Evolutionary conservation across 139 green algal species (phyloP).

Genomic region (Closterium sp.): DNA sequence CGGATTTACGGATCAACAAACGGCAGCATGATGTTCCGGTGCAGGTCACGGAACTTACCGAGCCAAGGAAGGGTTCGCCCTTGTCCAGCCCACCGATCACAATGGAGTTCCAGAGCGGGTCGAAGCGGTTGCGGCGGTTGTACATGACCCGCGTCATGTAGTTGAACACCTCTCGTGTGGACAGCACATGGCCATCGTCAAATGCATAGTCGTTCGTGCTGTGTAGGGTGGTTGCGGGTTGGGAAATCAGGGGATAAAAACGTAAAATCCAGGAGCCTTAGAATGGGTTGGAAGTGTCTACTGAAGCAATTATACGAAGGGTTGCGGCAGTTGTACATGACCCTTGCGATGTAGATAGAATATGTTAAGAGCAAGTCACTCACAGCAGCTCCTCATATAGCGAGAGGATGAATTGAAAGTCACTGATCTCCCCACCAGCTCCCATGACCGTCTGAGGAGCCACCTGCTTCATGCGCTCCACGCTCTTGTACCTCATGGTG

Average conservation of each 20-base stretch:
- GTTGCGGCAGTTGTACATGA: no score
- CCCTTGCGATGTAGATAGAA: no score
- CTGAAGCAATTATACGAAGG: no score
- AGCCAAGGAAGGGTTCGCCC: constrained; percentile 51
- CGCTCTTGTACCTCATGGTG: constrained; percentile 97
- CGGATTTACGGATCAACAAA: background rate
- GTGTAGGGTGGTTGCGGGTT: no score
- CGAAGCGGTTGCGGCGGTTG: constrained; percentile 69
- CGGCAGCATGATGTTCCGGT: background rate
- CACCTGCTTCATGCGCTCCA: constrained; percentile 77
- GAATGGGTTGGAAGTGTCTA: no score
- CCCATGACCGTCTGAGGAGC: constrained; percentile 75
- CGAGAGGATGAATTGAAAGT: constrained; percentile 88
- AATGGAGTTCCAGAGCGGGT: constrained; percentile 94
- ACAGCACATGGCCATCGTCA: constrained; percentile 82
- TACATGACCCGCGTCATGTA: constrained; percentile 96
- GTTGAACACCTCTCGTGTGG: constrained; percentile 74
- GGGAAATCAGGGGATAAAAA: no score
- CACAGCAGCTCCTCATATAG: constrained; percentile 85
- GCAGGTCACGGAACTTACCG: background rate
- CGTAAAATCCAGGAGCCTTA: no score
- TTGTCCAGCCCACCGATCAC: constrained; percentile 78
- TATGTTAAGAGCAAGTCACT: no score
- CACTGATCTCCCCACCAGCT: constrained; percentile 86
- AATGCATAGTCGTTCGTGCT: constrained; percentile 80